phyloP scores from a whole-genome alignment of 2,329 filamentous ascomycete genomes.

The Alternaria metachromatica region DNA sequence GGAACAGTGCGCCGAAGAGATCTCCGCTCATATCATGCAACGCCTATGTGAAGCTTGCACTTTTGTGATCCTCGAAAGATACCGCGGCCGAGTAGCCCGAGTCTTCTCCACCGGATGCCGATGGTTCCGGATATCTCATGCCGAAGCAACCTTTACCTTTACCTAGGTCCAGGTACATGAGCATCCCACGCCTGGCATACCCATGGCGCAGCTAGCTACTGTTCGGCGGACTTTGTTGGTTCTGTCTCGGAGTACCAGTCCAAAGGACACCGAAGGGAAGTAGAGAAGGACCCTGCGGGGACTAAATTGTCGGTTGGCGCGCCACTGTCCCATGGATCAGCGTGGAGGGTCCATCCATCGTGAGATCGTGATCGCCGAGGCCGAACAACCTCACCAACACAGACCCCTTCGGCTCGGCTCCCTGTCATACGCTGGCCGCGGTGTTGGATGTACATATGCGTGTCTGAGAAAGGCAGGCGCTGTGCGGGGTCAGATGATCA shows the following conservation, averaged over 20 bases:
- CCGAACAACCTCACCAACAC: constrained; percentile 1
- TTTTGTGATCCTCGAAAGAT: not conserved
- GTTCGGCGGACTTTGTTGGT: not conserved
- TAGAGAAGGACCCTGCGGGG: not conserved
- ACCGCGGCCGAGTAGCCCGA: not conserved
- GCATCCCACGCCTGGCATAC: not conserved
- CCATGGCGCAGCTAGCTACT: not conserved
- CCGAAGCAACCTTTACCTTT: not conserved
- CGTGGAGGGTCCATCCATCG: constrained; percentile 9
- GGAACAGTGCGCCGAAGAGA: not conserved
- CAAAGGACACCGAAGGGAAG: not conserved
- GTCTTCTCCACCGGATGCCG: not conserved
- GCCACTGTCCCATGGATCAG: not conserved
- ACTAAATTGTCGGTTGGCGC: constrained; percentile 5
- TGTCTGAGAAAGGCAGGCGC: not conserved
- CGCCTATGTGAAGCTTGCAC: not conserved
- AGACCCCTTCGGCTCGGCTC: not conserved
- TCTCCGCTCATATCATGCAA: not conserved
- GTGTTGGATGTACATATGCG: not conserved
- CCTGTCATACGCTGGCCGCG: not conserved
- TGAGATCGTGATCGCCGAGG: constrained; percentile 7
- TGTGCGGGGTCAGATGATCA: constrained; percentile 4
- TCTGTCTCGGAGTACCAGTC: not conserved
- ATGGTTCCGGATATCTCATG: not conserved
- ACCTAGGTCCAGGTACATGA: not conserved